phyloP scores from a whole-genome alignment of 2,329 filamentous ascomycete genomes.

The Dothiorella sarmentorum region DNA sequence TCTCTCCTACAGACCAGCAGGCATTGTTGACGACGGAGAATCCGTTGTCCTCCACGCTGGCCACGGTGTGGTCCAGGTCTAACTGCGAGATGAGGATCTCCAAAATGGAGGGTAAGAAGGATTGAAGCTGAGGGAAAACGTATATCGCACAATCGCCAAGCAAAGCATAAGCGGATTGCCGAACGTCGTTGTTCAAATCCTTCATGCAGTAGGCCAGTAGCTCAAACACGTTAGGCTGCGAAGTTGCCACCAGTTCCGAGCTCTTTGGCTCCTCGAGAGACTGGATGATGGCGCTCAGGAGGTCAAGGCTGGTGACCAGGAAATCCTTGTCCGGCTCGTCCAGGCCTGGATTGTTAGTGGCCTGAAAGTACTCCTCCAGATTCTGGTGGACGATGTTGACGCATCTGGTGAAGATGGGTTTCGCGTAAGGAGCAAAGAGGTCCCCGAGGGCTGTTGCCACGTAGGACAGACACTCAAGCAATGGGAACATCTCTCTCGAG shows the following conservation, averaged over 20 bases:
- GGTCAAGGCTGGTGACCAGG: conserved; percentile 87
- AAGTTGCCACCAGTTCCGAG: conserved; percentile 68
- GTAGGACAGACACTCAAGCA: conserved; percentile 95
- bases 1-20: conserved; percentile 94
- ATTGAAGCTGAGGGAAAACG: conserved; percentile 76
- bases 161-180: conserved; percentile 92
- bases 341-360: conserved; percentile 62
- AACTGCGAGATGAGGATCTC: conserved; percentile 83
- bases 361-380: conserved; percentile 73
- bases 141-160: conserved; percentile 94
- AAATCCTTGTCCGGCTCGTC: conserved; percentile 95
- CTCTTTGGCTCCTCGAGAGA: conserved; percentile 73
- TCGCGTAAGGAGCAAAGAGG: conserved; percentile 78
- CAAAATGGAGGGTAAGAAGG: conserved; percentile 69
- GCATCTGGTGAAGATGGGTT: conserved; percentile 82
- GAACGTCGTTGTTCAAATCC: conserved; percentile 84
- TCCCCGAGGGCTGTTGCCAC: conserved; percentile 82
- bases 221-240: conserved; percentile 84
- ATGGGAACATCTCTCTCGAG: conserved; percentile 87
- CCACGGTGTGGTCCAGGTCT: conserved; percentile 64
- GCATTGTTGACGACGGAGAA: conserved; percentile 98
- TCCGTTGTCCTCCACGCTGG: conserved; percentile 77
- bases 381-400: conserved; percentile 90
- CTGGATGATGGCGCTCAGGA: conserved; percentile 90
- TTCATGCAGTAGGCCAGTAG: conserved; percentile 89